Conservation (phyloP, 2,329 filamentous ascomycete species). For the Triangularia setosa region DNA sequence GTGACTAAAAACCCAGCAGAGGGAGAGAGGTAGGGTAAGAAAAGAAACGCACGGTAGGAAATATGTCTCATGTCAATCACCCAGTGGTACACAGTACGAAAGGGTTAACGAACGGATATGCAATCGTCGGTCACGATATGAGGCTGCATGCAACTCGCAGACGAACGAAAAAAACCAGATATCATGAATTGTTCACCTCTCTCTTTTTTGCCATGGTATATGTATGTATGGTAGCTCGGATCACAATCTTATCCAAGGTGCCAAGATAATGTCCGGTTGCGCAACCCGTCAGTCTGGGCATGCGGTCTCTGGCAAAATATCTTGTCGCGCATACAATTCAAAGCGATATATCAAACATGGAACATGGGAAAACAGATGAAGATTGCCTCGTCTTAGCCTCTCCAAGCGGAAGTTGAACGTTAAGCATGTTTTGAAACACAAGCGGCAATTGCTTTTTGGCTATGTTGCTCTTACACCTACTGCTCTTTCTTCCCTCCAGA, state of each 20-base stretch:
- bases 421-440: not conserved
- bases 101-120: not conserved
- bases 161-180: not conserved
- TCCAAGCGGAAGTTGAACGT: not conserved
- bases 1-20: not conserved
- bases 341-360: not conserved
- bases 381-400: not conserved
- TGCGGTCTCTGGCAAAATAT: slow-evolving; percentile 8
- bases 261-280: slow-evolving; percentile 22
- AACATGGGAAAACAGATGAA: too few species aligned
- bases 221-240: slow-evolving; percentile 16
- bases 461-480: not conserved
- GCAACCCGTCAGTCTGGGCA: slow-evolving; percentile 22
- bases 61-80: not conserved
- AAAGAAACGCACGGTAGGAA: not conserved
- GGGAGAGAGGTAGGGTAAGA: not conserved
- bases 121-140: not conserved
- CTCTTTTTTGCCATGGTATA: slow-evolving; percentile 2
- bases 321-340: not conserved
- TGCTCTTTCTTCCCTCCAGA: not conserved
- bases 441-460: not conserved
- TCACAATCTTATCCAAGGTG: slow-evolving; percentile 28
- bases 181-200: slow-evolving; percentile 12
- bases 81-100: not conserved
- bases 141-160: not conserved